Evolutionary conservation across 78 protist species (phyloP), one percentile per base, ranked within the genome.

Genomic region (Carpediemonas membranifera): DNA sequence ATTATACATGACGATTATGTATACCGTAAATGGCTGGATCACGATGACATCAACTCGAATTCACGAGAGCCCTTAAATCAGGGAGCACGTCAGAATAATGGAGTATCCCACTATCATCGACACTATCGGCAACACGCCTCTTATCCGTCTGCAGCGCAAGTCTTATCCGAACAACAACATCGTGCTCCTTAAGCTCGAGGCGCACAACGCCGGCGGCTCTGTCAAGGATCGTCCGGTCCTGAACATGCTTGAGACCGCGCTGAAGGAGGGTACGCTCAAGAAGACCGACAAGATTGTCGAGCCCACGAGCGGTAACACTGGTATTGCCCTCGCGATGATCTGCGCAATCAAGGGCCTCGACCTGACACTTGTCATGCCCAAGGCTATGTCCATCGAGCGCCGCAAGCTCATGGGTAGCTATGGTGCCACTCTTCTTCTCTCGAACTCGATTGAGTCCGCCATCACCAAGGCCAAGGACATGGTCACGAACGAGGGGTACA

Each of bases 201-300:
- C 74, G 55, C 76, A 87, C 78, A 94, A 94, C 72, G 87, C 96
- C 25, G 96, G 96, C 16, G 92, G 93, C 24, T 79, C 89, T 13
- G 93, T 91, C 31, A 94, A 94, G 85, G 94, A 89, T 62, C 65
- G 77, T 3, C 13, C 15, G 13, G 71, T 73, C 47, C 47, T 69
- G 43, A 14, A 24, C 9, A 79, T 79, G 84, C 68, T 78, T 37
- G 90, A 11, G 16, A 30, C 43, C 81, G 90, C 80, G 14, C 66
- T 60, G 61, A 43, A 63, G 54, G 51, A 34, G 27, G 98, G 98
- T 18, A 39, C 91, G 7, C 47, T 7, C 36, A 37, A 1, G n/a
- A 34, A 36, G 21, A 65, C 59, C 27, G 57, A 61, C 0, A 62
- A 51, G 18, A 44, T 78, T 27, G 43, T 77, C 9, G 83, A 78